Percentiles rank a stretch among this genome's conserved stretches.
These are phyloP conservation scores for Tetrapisispora iriomotensis DNA, from an alignment of 805 yeast genomes.

Conservation along the genomic window DNA sequence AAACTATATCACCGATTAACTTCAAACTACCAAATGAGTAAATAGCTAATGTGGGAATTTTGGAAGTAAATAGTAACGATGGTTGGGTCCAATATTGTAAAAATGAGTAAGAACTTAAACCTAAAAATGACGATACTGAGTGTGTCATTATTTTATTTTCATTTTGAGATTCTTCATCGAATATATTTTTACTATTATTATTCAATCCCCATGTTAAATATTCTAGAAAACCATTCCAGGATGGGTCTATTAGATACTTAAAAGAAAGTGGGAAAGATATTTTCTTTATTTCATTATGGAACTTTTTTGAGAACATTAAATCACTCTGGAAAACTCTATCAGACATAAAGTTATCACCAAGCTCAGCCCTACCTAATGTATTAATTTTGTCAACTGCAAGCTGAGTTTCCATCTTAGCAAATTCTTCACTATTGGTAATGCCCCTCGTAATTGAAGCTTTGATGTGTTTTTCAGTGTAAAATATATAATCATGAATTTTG, in stretches of 20 bases:
- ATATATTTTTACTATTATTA: neutral
- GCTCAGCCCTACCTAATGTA: conserved; percentile 47
- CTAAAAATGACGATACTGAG: conserved; percentile 9
- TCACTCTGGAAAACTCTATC: conserved; percentile 58
- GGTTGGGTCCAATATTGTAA: conserved; percentile 25
- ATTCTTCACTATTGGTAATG: conserved; percentile 55
- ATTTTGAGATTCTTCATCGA: conserved; percentile 5
- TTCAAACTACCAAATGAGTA: conserved; percentile 34
- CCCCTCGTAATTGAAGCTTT: conserved; percentile 53
- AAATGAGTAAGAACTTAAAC: conserved; percentile 17
- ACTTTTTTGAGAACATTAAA: conserved; percentile 72
- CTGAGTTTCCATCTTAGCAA: conserved; percentile 54
- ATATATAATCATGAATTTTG: conserved; percentile 60
- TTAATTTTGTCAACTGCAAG: conserved; percentile 54
- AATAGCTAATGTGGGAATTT: conserved; percentile 26
- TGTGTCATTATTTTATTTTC: conserved; percentile 1
- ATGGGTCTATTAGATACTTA: conserved; percentile 73
- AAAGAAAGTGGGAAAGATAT: conserved; percentile 52
- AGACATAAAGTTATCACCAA: conserved; percentile 50
- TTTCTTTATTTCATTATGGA: conserved; percentile 50
- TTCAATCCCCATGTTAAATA: conserved; percentile 30
- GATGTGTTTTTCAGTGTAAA: conserved; percentile 56
- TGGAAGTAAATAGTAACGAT: conserved; percentile 27
- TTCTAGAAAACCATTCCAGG: conserved; percentile 46
- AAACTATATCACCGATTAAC: conserved; percentile 29